A percentile compares a stretch with the other conserved stretches of the same genome.
Conservation (phyloP, 1,284 basidiomycete genomes). For the Cerrena zonata region DNA sequence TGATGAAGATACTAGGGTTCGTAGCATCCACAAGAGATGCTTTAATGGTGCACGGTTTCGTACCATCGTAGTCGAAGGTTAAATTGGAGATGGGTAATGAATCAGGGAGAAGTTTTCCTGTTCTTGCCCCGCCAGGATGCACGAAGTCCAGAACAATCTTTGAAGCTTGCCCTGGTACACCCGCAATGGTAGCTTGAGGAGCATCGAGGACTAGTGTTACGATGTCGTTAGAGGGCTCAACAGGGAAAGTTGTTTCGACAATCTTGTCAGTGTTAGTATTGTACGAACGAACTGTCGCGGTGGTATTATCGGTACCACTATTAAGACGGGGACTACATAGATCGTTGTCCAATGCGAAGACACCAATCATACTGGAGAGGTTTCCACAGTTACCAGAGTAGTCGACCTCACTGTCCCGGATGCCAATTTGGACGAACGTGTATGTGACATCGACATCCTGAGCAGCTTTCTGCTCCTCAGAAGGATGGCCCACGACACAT, state of each 20-base stretch:
- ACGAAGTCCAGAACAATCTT: slow-evolving; percentile 63
- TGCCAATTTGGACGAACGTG: slow-evolving; percentile 55
- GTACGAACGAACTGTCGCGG: slow-evolving; percentile 46
- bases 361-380: slow-evolving; percentile 61
- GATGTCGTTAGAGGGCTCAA: slow-evolving; percentile 26
- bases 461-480: slow-evolving; percentile 33
- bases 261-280: slow-evolving; percentile 67
- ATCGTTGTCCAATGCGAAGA: slow-evolving; percentile 59
- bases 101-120: slow-evolving; percentile 64
- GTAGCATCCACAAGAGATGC: slow-evolving; percentile 66
- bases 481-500: slow-evolving; percentile 53
- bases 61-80: slow-evolving; percentile 22
- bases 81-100: slow-evolving; percentile 45
- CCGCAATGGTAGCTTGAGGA: slow-evolving; percentile 51
- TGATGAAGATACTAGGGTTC: slow-evolving; percentile 66
- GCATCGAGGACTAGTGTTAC: slow-evolving; percentile 40
- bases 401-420: slow-evolving; percentile 54
- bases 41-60: slow-evolving; percentile 24
- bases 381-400: slow-evolving; percentile 69
- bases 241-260: slow-evolving; percentile 62
- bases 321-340: slow-evolving; percentile 34
- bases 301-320: background rate
- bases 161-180: slow-evolving; percentile 61
- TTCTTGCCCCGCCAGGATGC: slow-evolving; percentile 60
- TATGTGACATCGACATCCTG: slow-evolving; percentile 54